phyloP scores from a whole-genome alignment of 495 filamentous ascomycete genomes.

The Hyaloscypha bicolor region DNA sequence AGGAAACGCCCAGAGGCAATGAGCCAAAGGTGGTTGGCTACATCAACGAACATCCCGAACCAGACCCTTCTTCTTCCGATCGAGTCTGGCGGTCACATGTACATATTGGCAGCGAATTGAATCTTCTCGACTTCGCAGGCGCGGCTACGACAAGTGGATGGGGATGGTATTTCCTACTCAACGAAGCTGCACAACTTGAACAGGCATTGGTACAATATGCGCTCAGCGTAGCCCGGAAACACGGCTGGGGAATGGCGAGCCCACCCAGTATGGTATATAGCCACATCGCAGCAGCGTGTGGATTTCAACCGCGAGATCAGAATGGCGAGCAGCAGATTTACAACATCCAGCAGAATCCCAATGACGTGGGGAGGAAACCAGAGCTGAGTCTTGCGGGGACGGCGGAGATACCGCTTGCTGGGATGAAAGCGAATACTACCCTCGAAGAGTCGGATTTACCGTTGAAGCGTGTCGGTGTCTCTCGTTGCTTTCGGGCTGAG shows the following conservation, averaged over 20 bases:
- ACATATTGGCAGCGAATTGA: conserved; percentile 77
- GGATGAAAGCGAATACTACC: conserved; percentile 76
- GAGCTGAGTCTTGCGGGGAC: conserved; percentile 78
- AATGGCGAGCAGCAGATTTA: conserved; percentile 92
- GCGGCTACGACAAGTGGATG: conserved; percentile 82
- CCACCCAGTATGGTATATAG: conserved; percentile 91
- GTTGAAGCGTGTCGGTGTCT: conserved; percentile 76
- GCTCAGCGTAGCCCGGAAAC: conserved; percentile 58
- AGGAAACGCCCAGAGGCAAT: conserved; percentile 71
- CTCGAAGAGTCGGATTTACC: conserved; percentile 68
- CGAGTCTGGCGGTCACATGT: conserved; percentile 69
- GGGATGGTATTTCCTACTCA: conserved; percentile 95
- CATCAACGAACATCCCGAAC: conserved; percentile 74
- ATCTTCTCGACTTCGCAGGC: conserved; percentile 80
- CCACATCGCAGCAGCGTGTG: conserved; percentile 86
- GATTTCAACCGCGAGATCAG: conserved; percentile 90
- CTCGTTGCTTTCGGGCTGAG: conserved; percentile 91
- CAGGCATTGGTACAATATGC: conserved; percentile 91
- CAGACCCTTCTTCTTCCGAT: conserved; percentile 50
- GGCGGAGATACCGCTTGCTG: conserved; percentile 92
- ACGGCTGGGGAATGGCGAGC: conserved; percentile 72
- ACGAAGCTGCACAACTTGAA: conserved; percentile 88
- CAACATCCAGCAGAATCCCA: conserved; percentile 61
- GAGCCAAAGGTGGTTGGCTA: conserved; percentile 62
- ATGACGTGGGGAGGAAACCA: conserved; percentile 64